Evolutionary conservation across 129 eudicot species (phyloP).

Genomic region (Artemisia argyi): DNA sequence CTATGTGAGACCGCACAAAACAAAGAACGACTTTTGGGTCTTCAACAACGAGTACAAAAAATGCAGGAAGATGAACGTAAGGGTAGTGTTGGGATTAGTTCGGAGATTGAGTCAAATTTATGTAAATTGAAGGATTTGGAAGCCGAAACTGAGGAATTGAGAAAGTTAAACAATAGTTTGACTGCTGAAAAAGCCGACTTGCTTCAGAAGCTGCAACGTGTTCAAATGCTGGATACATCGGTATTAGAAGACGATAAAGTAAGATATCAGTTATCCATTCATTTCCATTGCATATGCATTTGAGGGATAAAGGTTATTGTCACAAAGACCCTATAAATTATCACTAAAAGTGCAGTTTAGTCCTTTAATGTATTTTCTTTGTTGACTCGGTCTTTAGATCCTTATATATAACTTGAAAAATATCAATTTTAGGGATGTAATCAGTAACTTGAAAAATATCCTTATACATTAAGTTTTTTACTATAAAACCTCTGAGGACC

Average conservation of each 20-base stretch:
- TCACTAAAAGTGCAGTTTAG: no score
- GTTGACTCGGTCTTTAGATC: no score
- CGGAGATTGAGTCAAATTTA: constrained; percentile 33
- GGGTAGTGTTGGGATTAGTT: constrained; percentile 19
- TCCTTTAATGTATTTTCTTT: no score
- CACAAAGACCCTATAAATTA: no score
- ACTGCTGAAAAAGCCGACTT: constrained; percentile 56
- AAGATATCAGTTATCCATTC: constrained; percentile 1
- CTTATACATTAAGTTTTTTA: no score
- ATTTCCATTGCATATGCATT: not conserved
- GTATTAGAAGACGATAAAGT: constrained; percentile 71
- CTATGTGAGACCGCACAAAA: constrained; percentile 62
- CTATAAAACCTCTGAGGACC: no score
- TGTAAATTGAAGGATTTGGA: constrained; percentile 55
- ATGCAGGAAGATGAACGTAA: constrained; percentile 56
- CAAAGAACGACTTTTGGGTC: constrained; percentile 51
- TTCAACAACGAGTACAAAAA: constrained; percentile 58
- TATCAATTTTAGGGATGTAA: no score
- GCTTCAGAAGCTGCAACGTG: constrained; percentile 57
- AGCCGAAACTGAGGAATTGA: constrained; percentile 52
- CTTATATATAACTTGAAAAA: no score
- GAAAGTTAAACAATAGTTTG: constrained; percentile 46
- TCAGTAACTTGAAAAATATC: no score
- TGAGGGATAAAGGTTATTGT: no score
- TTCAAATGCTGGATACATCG: constrained; percentile 47